Conservation (phyloP, 352 stramenopile genomes). For the Phytophthora tentaculata region DNA sequence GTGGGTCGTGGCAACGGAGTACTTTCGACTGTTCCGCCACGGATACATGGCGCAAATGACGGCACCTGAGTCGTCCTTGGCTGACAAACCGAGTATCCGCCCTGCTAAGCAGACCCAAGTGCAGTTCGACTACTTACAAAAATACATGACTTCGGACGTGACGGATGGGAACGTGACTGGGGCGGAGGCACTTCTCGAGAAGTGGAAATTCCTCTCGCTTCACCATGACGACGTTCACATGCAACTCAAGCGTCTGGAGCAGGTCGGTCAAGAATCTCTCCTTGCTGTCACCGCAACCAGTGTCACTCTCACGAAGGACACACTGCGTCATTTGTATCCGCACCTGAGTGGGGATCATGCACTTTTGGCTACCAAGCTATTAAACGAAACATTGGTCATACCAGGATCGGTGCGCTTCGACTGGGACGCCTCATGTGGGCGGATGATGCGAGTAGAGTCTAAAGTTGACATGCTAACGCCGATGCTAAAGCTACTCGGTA, state of each 20-base stretch:
- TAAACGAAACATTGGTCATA: background rate
- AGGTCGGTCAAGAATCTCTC: background rate
- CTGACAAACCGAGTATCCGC: background rate
- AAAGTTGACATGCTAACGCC: conserved; percentile 2
- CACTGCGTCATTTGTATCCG: conserved; percentile 21
- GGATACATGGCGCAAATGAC: conserved; percentile 6
- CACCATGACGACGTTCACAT: background rate
- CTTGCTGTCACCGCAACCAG: conserved; percentile 3
- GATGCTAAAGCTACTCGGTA: conserved; percentile 9
- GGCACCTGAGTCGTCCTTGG: too few species aligned
- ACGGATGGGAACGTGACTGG: background rate
- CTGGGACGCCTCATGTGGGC: background rate
- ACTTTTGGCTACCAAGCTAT: background rate
- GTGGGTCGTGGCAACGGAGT: conserved; percentile 14
- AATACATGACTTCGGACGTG: background rate
- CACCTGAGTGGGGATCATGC: conserved; percentile 6
- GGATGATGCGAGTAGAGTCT: background rate
- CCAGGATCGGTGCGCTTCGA: conserved; percentile 9
- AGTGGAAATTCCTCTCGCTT: background rate
- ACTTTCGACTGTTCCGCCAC: conserved; percentile 15
- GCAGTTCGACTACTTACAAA: background rate
- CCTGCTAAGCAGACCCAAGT: background rate
- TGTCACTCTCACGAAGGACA: conserved; percentile 22
- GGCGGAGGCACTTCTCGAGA: background rate
- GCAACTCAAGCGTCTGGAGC: conserved; percentile 15